Percentiles rank a stretch among this genome's conserved stretches.
Conservation (phyloP, 257 asterid genomes). For the Euphrasia confusa region DNA sequence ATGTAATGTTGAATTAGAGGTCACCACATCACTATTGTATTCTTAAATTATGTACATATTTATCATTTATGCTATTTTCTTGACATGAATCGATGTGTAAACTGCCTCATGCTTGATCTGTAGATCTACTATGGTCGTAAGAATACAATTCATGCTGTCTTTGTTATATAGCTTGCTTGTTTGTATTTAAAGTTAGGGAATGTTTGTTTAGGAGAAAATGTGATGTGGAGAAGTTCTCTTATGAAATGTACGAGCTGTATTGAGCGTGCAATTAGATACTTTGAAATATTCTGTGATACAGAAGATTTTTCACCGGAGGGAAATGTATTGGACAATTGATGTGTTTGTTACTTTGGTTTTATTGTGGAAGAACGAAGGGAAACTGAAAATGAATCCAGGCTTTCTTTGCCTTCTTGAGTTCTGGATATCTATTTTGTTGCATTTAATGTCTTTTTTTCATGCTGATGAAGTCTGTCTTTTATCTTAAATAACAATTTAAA, state of each 20-base stretch:
- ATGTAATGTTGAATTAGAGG: constrained; percentile 14
- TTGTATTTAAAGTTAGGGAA: constrained; percentile 5
- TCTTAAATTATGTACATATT: not conserved
- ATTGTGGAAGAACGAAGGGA: constrained; percentile 3
- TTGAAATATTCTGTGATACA: not conserved
- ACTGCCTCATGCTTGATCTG: not conserved
- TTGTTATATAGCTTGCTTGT: not conserved
- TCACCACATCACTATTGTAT: constrained; percentile 3
- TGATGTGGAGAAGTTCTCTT: not conserved
- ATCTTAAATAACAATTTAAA: not conserved
- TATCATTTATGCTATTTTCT: not conserved
- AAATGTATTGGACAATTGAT: not conserved
- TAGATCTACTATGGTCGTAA: not conserved
- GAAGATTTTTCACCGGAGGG: not conserved
- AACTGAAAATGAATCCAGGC: not conserved
- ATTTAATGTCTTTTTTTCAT: constrained; percentile 11
- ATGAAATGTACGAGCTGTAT: not conserved
- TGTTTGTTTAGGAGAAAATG: not conserved
- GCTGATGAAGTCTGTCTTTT: constrained; percentile 6
- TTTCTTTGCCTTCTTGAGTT: not conserved
- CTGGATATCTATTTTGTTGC: constrained; percentile 16
- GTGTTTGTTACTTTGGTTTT: not conserved
- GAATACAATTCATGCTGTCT: constrained; percentile 1
- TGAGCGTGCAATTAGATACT: not conserved
- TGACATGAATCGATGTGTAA: not conserved